Base-by-base conservation (phyloP, 2,329 filamentous ascomycete species). In the Fusarium keratoplasticum region DNA sequence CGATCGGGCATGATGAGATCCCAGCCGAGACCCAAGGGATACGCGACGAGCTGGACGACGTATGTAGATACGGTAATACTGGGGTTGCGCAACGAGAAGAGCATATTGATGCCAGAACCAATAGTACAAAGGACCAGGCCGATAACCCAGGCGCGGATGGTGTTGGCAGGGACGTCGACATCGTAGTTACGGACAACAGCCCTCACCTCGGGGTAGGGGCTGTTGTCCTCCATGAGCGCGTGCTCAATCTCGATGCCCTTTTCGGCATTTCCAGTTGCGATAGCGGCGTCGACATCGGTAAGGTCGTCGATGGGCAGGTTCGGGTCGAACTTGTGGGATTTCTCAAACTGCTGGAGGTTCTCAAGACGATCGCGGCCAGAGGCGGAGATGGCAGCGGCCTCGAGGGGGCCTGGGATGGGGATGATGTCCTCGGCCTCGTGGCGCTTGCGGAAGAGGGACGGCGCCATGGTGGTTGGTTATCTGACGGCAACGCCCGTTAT, bases 121-220 rank as follows among this genome's bases (percentile, higher is more conserved):
- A 92, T 78, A 0, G 90, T 92, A 67, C 89, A 89, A 52, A 92
- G 85, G 13, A 91, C 6, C 75, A 92, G 68, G 36, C 90, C 90
- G 70, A 92, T 90, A 6, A 84, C 82, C 90, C 90, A 92, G 36
- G 90, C 90, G 59, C 90, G 89, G 66, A 92, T 84, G 22, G 90
- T 92, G 79, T 91, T 92, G 74, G 86, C 86, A n/a, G 90, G 88
- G 27, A 92, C 84, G 75, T 92, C 90, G 74, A 91, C 87, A 76
- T 93, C 91, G 78, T 88, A 87, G 79, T 92, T 92, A 69, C 89
- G 85, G 20, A 93, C 91, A 20, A 91, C 89, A 29, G 90, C 89
- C 74, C 91, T 89, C 64, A 92, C 91, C 83, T 92, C 90, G 40
- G 90, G 89, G 77, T 92, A 93, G 3, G 91, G 91, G 57, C 90